Conservation (phyloP, 2,329 filamentous ascomycete genomes). For the Cryphonectria naterciae region DNA sequence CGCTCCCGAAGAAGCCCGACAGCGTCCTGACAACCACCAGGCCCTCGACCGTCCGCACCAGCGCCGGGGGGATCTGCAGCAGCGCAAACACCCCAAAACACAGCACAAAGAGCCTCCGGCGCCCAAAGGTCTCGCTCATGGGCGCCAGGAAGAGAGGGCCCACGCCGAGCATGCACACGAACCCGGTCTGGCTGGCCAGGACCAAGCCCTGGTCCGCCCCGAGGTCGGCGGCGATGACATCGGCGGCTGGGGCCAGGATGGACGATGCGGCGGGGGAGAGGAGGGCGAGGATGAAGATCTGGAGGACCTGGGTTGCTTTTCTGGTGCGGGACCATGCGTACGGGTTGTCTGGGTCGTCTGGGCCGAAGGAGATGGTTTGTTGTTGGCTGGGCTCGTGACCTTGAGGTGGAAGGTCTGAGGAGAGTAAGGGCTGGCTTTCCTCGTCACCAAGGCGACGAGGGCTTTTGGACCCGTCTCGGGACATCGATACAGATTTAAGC, state of each 20-base stretch:
- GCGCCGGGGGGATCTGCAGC: background rate
- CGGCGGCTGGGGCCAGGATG: background rate
- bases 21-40: background rate
- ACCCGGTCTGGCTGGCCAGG: background rate
- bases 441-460: background rate
- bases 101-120: background rate
- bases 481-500: background rate
- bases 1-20: background rate
- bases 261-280: background rate
- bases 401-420: background rate
- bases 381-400: background rate
- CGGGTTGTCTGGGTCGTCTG: background rate
- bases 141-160: background rate
- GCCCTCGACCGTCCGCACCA: background rate
- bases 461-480: background rate
- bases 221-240: conserved; percentile 4
- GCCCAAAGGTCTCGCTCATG: background rate
- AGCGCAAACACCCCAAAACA: background rate
- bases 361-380: background rate
- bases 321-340: background rate
- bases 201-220: background rate
- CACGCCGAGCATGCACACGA: conserved; percentile 2
- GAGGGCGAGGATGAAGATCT: conserved; percentile 9
- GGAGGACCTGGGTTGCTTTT: conserved; percentile 1
- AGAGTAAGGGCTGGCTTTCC: conserved; percentile 1